These are phyloP conservation scores for Exidia glandulosa DNA, from an alignment of 768 basidiomycete species.

Conservation along the genomic window DNA sequence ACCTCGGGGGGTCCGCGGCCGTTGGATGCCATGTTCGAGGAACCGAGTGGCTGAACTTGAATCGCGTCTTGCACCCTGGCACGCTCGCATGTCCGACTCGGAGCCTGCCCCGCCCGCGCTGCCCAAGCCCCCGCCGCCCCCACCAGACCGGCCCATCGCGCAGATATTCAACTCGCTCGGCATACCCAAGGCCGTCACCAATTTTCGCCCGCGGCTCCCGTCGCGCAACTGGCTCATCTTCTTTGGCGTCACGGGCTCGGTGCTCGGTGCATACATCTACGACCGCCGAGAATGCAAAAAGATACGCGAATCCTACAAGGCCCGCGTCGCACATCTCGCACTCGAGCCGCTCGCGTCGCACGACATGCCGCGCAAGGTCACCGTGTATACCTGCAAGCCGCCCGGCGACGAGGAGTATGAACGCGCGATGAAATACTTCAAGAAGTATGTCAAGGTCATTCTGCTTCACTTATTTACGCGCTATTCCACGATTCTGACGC, in stretches of 20 bases:
- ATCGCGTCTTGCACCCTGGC: background rate
- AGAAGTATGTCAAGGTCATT: constrained; percentile 90
- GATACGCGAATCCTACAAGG: constrained; percentile 69
- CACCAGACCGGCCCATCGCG: background rate
- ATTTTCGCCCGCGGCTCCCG: constrained; percentile 76
- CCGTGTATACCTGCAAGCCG: constrained; percentile 82
- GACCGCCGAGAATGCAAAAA: constrained; percentile 73
- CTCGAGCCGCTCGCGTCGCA: constrained; percentile 53
- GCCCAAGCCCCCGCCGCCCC: background rate
- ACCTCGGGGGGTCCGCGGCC: background rate
- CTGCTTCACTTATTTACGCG: background rate
- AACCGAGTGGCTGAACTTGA: background rate
- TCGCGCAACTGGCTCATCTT: constrained; percentile 95
- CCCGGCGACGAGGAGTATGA: constrained; percentile 92
- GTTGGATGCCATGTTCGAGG: background rate
- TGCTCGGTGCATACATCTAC: constrained; percentile 68
- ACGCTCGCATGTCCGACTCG: background rate
- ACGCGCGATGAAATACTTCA: constrained; percentile 76
- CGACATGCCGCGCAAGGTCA: constrained; percentile 66
- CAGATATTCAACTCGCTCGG: constrained; percentile 22
- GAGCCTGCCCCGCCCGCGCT: background rate
- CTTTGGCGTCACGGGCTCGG: constrained; percentile 58
- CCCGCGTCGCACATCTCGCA: constrained; percentile 67
- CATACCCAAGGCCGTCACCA: constrained; percentile 63
- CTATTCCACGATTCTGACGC: background rate